These are phyloP conservation scores for Leccinum pellstonianum DNA, from an alignment of 768 basidiomycete genomes.

Conservation along the genomic window DNA sequence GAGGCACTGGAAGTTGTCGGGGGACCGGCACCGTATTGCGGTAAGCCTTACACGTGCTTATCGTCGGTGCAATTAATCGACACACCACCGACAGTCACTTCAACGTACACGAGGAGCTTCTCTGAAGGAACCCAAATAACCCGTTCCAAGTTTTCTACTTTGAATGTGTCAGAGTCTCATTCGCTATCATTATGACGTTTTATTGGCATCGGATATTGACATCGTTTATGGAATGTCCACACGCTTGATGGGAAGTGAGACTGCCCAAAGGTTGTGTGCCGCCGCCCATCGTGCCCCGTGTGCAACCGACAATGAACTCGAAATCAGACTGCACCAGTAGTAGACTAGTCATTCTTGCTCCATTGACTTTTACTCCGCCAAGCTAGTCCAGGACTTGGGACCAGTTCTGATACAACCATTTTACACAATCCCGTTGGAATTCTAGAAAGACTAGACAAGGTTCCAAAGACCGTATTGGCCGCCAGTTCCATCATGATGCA, in stretches of 20 bases:
- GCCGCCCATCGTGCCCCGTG: not conserved
- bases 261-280: not conserved
- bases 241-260: not conserved
- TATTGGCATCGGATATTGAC: not conserved
- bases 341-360: not conserved
- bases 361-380: not conserved
- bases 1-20: slow-evolving; percentile 61
- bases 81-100: slow-evolving; percentile 37
- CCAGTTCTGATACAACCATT: not conserved
- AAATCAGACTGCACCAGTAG: not conserved
- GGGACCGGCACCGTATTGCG: slow-evolving; percentile 62
- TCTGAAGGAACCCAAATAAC: slow-evolving; percentile 22
- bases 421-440: not conserved
- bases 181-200: not conserved
- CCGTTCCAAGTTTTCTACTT: not conserved
- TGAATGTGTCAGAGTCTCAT: not conserved
- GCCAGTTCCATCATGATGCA: not conserved
- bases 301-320: not conserved
- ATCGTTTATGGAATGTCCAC: not conserved
- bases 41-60: slow-evolving; percentile 39
- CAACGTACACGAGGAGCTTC: slow-evolving; percentile 52
- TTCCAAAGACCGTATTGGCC: not conserved
- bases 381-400: not conserved
- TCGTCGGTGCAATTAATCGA: not conserved
- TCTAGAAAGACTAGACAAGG: not conserved